Conservation (phyloP, 1,284 basidiomycete genomes). For the Ustilago curta region DNA sequence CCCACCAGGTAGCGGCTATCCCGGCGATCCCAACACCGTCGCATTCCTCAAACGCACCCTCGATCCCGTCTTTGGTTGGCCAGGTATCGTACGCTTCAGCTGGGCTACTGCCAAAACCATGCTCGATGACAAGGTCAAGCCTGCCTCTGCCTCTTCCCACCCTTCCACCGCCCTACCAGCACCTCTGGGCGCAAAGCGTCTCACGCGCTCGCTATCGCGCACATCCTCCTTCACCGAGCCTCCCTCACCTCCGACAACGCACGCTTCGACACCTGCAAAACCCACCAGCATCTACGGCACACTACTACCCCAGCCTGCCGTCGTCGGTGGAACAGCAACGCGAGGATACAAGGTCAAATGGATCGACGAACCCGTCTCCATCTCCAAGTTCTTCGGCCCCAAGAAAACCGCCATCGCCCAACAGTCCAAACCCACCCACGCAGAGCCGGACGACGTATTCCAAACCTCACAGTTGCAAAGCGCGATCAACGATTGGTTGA, state of each 20-base stretch:
- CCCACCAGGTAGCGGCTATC: slow-evolving; percentile 32
- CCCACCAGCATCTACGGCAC: slow-evolving; percentile 41
- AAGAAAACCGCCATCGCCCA: slow-evolving; percentile 11
- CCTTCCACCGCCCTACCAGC: not conserved
- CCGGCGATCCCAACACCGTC: slow-evolving; percentile 88
- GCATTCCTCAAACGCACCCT: slow-evolving; percentile 82
- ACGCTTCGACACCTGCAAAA: not conserved
- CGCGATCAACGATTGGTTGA: slow-evolving; percentile 34
- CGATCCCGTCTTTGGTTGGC: slow-evolving; percentile 92
- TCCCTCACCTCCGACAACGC: not conserved
- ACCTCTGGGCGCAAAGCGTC: slow-evolving; percentile 11
- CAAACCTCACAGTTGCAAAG: slow-evolving; percentile 14
- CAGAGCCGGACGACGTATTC: not conserved
- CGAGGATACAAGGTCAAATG: slow-evolving; percentile 51
- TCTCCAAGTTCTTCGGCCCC: slow-evolving; percentile 51
- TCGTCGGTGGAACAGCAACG: slow-evolving; percentile 13
- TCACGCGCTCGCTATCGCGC: slow-evolving; percentile 27
- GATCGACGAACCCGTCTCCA: slow-evolving; percentile 54
- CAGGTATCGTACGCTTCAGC: slow-evolving; percentile 89
- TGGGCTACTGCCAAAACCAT: slow-evolving; percentile 93
- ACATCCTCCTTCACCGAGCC: slow-evolving; percentile 16
- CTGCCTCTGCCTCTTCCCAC: slow-evolving; percentile 5
- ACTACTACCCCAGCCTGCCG: slow-evolving; percentile 12
- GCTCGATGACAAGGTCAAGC: slow-evolving; percentile 76
- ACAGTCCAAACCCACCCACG: not conserved